Percentiles rank a stretch among this genome's conserved stretches.
Evolutionary conservation across 305 asterid species (phyloP).

Genomic region (Rubia peregrina): DNA sequence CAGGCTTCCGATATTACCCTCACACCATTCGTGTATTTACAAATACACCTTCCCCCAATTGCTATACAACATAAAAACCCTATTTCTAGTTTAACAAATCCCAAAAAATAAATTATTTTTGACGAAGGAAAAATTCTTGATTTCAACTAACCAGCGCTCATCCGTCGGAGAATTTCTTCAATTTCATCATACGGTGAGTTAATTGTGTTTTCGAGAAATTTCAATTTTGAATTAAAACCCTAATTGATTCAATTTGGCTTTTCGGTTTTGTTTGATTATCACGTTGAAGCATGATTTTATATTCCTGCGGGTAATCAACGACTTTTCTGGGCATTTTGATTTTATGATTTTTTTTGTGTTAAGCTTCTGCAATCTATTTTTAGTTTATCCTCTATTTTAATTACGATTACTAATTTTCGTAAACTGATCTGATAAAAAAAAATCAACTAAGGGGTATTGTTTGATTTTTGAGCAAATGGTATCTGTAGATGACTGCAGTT

Average conservation of each 20-base stretch:
- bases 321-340: background rate
- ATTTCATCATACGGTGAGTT: constrained; percentile 40
- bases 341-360: constrained; percentile 1
- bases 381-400: background rate
- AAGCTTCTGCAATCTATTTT: background rate
- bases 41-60: background rate
- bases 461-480: background rate
- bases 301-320: background rate
- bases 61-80: constrained; percentile 10
- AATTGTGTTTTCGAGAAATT: constrained; percentile 17
- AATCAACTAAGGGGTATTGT: background rate
- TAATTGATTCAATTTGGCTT: background rate
- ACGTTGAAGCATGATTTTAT: background rate
- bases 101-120: background rate
- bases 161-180: constrained; percentile 11
- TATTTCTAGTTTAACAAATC: background rate
- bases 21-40: constrained; percentile 3
- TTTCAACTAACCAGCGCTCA: constrained; percentile 12
- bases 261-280: background rate
- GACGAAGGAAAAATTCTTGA: background rate
- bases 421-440: background rate
- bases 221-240: background rate
- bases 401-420: background rate
- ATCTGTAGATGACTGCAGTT: background rate
- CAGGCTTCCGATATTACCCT: constrained; percentile 13